These are phyloP conservation scores for Tubosaeta sp. DNA, from an alignment of 768 basidiomycete species.

Conservation along the genomic window DNA sequence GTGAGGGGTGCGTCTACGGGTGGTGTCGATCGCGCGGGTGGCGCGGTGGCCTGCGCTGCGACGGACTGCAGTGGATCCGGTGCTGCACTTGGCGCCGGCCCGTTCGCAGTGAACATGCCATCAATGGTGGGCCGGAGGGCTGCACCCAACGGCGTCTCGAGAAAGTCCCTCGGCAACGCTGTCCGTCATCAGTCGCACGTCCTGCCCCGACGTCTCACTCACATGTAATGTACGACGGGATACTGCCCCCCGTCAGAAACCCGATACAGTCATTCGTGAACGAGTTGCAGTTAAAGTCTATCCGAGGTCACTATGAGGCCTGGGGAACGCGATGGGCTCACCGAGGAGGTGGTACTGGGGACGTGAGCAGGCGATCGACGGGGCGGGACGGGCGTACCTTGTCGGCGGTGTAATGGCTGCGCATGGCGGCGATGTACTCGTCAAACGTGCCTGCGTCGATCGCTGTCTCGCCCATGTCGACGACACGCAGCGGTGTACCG, in stretches of 20 bases:
- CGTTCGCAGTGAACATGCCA: slow-evolving; percentile 59
- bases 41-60: slow-evolving; percentile 39
- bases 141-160: slow-evolving; percentile 85
- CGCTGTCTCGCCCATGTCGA: slow-evolving; percentile 75
- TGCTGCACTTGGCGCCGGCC: too few relatives aligned
- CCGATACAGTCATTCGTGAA: slow-evolving; percentile 88
- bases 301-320: background rate
- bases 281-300: slow-evolving; percentile 93
- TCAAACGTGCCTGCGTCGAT: slow-evolving; percentile 82
- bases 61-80: slow-evolving; percentile 42
- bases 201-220: background rate
- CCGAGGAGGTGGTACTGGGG: slow-evolving; percentile 81
- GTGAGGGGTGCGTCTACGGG: slow-evolving; percentile 45
- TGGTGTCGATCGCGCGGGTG: slow-evolving; percentile 17
- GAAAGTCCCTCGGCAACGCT: slow-evolving; percentile 81
- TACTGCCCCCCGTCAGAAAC: slow-evolving; percentile 78
- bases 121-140: slow-evolving; percentile 89
- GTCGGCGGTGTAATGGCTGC: slow-evolving; percentile 81
- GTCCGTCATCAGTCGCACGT: background rate
- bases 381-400: slow-evolving; percentile 49
- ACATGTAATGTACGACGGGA: slow-evolving; percentile 84
- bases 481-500: slow-evolving; percentile 62
- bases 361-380: background rate
- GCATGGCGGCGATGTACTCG: slow-evolving; percentile 76
- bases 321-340: slow-evolving; percentile 23